Evolutionary conservation across 2,329 filamentous ascomycete genomes (phyloP).

Genomic region (Fusarium proliferatum): DNA sequence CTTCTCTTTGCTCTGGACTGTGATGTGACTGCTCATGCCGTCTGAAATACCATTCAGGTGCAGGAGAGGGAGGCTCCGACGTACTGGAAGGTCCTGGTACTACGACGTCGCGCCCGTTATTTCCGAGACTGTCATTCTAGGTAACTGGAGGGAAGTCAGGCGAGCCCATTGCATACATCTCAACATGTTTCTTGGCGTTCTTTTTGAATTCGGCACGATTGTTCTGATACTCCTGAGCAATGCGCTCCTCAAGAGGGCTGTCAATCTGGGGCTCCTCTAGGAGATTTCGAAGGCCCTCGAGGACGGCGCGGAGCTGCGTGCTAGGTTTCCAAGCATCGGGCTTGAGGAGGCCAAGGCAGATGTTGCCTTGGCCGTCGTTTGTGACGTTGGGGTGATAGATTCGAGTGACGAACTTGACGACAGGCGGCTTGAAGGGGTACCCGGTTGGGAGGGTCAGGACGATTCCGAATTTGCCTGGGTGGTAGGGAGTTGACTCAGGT

Average conservation of each 20-base stretch:
- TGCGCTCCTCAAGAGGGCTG: slow-evolving; percentile 86
- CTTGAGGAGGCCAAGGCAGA: slow-evolving; percentile 88
- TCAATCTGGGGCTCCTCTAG: slow-evolving; percentile 86
- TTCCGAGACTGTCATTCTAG: slow-evolving; percentile 2
- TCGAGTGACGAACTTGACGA: slow-evolving; percentile 83
- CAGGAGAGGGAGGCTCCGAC: not conserved
- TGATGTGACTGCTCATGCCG: too few relatives aligned
- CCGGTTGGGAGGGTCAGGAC: slow-evolving; percentile 78
- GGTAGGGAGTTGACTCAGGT: slow-evolving; percentile 59
- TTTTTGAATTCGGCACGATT: slow-evolving; percentile 77
- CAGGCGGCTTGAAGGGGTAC: slow-evolving; percentile 91
- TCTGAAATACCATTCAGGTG: not conserved
- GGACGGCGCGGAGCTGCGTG: slow-evolving; percentile 78
- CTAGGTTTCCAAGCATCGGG: slow-evolving; percentile 92
- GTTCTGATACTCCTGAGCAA: slow-evolving; percentile 84
- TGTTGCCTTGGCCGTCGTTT: slow-evolving; percentile 84
- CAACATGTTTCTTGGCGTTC: slow-evolving; percentile 78
- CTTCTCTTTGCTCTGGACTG: not conserved
- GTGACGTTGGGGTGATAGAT: slow-evolving; percentile 97
- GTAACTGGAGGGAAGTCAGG: slow-evolving; percentile 50
- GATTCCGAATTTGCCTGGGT: slow-evolving; percentile 79
- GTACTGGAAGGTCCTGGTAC: not conserved
- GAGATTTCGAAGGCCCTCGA: slow-evolving; percentile 80
- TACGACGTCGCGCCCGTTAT: not conserved
- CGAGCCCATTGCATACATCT: slow-evolving; percentile 71